Evolutionary conservation across 148 eudicot species (phyloP).

Genomic region (Suaeda aralocaspica): DNA sequence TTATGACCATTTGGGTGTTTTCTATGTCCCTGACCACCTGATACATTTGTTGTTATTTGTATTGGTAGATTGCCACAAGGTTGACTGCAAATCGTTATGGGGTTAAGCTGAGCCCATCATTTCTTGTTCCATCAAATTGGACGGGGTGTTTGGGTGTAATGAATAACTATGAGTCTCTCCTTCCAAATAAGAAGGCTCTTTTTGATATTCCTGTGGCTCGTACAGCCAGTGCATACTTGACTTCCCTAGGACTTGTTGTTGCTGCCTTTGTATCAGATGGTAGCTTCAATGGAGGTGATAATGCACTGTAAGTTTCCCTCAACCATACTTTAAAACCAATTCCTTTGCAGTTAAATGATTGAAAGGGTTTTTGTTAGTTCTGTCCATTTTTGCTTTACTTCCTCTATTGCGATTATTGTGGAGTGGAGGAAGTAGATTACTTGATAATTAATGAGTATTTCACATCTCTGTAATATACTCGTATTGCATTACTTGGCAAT

Average conservation of each 20-base stretch:
- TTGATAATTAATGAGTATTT: no score
- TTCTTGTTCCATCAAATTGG: slow-evolving; percentile 95
- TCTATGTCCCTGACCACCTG: not conserved
- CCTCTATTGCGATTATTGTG: no score
- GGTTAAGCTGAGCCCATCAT: slow-evolving; percentile 89
- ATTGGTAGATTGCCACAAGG: slow-evolving; percentile 74
- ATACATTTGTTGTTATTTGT: not conserved
- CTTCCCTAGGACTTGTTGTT: slow-evolving; percentile 72
- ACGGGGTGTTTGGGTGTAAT: slow-evolving; percentile 97
- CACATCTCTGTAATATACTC: no score
- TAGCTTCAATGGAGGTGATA: slow-evolving; percentile 97
- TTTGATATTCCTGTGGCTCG: slow-evolving; percentile 95
- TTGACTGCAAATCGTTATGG: slow-evolving; percentile 73
- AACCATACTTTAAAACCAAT: not conserved
- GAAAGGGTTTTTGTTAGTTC: not conserved
- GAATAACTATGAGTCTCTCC: slow-evolving; percentile 89
- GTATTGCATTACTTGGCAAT: no score
- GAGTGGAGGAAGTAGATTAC: no score
- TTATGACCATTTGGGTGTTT: not conserved
- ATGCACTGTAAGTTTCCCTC: slow-evolving; percentile 71
- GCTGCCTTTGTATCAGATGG: slow-evolving; percentile 87
- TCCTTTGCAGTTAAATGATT: not conserved
- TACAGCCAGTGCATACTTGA: slow-evolving; percentile 92
- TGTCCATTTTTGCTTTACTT: not conserved
- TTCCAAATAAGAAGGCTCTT: slow-evolving; percentile 90